phyloP scores from a whole-genome alignment of 176 grass and related monocot genomes.

The Miscanthus lutarioriparius region DNA sequence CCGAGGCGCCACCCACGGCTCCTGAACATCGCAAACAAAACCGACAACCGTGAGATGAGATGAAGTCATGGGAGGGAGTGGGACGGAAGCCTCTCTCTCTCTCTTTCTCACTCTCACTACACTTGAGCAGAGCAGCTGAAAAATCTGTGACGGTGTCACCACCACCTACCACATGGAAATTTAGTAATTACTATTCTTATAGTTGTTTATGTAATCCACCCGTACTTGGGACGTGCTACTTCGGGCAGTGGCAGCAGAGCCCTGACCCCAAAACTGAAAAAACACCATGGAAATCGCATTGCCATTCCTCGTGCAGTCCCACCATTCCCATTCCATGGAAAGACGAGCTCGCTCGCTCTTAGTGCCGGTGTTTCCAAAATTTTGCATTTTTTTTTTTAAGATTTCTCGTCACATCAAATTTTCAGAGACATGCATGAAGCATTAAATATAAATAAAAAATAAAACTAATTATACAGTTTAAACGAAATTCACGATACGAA shows the following conservation, averaged over 20 bases:
- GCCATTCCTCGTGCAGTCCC: constrained; percentile 3
- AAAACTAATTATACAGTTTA: too few species aligned
- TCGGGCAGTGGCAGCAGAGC: constrained; percentile 28
- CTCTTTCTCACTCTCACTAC: too few species aligned
- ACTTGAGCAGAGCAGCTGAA: neutral
- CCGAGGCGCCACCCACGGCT: constrained; percentile 44
- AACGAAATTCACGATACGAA: too few species aligned
- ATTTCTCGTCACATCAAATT: too few species aligned
- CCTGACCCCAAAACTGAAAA: neutral
- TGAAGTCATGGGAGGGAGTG: too few species aligned
- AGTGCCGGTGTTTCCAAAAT: too few species aligned
- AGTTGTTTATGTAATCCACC: constrained; percentile 29
- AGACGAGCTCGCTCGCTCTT: neutral
- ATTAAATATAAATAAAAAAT: too few species aligned
- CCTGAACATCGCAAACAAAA: constrained; percentile 28
- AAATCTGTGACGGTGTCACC: neutral
- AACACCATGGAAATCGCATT: neutral
- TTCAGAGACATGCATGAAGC: too few species aligned
- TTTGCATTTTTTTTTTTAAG: too few species aligned
- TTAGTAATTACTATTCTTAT: constrained; percentile 34
- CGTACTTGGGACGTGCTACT: constrained; percentile 49
- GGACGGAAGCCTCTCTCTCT: too few species aligned
- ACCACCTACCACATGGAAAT: constrained; percentile 19
- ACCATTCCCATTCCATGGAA: constrained; percentile 2
- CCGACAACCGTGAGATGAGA: too few species aligned